A percentile compares a stretch with the other conserved stretches of the same genome.
Conservation (phyloP, 139 green algal genomes). For the Gonium pectorale region DNA sequence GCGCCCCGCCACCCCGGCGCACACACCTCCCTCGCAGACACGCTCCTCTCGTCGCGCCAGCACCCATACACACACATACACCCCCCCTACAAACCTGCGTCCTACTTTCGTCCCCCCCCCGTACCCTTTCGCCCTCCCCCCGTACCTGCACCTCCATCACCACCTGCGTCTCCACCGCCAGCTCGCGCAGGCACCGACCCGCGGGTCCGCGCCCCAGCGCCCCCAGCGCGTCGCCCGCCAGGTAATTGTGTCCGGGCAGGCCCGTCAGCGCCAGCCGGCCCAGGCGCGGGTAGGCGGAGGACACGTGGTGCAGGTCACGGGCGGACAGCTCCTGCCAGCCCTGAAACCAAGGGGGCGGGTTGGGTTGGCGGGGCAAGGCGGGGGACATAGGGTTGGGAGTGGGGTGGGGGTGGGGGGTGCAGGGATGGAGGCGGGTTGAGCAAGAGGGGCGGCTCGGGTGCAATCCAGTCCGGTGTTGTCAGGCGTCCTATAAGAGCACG, state of each 20-base stretch:
- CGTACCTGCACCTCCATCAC: background rate
- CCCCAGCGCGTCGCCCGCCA: conserved; percentile 4
- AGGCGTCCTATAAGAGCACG: too few species aligned
- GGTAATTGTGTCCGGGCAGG: conserved; percentile 7
- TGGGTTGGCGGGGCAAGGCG: too few species aligned
- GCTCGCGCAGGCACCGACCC: background rate
- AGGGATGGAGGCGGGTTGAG: background rate
- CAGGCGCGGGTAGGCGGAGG: conserved; percentile 27
- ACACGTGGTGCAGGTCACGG: conserved; percentile 35
- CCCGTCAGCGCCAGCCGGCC: conserved; percentile 14
- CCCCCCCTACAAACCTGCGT: background rate
- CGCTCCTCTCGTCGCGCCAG: too few species aligned
- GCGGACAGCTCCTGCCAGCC: conserved; percentile 40
- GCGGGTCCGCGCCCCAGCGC: background rate
- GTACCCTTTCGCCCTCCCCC: background rate
- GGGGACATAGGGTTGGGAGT: too few species aligned
- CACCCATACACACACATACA: too few species aligned
- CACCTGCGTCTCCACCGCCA: conserved; percentile 30
- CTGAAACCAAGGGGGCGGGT: background rate
- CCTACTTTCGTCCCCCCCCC: background rate
- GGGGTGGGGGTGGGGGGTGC: too few species aligned
- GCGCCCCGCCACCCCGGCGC: background rate
- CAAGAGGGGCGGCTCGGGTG: background rate
- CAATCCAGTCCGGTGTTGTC: too few species aligned
- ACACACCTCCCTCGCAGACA: too few species aligned